phyloP scores from a whole-genome alignment of 2,329 filamentous ascomycete species.

The Talaromyces piceae region DNA sequence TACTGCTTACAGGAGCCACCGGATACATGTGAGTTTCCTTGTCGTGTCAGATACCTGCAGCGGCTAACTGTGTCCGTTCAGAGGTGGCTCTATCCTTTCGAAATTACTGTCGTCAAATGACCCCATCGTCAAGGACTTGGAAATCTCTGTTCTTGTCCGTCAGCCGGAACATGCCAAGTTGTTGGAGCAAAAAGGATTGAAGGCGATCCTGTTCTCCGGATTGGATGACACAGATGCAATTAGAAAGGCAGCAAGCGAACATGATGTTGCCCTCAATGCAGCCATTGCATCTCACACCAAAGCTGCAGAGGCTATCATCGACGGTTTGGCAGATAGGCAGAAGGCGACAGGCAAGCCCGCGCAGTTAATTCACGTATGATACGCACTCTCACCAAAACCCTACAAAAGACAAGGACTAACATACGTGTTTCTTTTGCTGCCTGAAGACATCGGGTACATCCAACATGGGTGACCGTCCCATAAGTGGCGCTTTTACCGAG shows the following conservation, averaged over 20 bases:
- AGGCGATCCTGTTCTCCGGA: constrained; percentile 9
- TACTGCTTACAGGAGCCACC: neutral
- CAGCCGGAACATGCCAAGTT: constrained; percentile 4
- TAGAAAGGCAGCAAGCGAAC: constrained; percentile 8
- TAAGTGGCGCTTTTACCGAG: constrained; percentile 25
- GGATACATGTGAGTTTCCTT: constrained; percentile 1
- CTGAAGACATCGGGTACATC: constrained; percentile 3
- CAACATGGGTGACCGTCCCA: constrained; percentile 33
- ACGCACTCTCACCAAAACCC: neutral
- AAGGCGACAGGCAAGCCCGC: constrained; percentile 27
- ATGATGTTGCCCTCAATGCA: constrained; percentile 38
- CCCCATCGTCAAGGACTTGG: neutral
- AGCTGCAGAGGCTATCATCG: constrained; percentile 36
- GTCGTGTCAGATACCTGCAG: neutral
- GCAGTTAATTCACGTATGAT: constrained; percentile 34
- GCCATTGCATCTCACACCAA: constrained; percentile 33
- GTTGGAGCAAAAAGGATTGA: constrained; percentile 6
- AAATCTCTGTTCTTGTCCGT: constrained; percentile 11
- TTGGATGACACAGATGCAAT: constrained; percentile 14
- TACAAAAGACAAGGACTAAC: neutral
- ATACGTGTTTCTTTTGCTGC: too few relatives aligned
- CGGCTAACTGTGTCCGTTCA: neutral
- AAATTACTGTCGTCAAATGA: neutral
- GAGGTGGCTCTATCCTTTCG: constrained; percentile 5
- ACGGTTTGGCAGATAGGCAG: constrained; percentile 35